phyloP scores from a whole-genome alignment of 805 yeast genomes.

The Candida montana region DNA sequence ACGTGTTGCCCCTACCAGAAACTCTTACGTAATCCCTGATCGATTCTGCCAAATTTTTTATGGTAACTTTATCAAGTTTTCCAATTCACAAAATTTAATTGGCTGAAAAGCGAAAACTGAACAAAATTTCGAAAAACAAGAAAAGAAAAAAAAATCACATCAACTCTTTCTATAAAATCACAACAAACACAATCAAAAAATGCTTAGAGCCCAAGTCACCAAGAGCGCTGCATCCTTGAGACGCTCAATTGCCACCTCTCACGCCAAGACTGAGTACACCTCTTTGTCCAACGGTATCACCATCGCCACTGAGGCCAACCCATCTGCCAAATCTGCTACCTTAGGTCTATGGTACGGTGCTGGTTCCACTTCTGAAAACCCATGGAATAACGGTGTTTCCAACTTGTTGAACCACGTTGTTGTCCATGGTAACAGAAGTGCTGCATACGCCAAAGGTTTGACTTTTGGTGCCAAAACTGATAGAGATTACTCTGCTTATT shows the following conservation, averaged over 20 bases:
- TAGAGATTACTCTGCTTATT: conserved; percentile 61
- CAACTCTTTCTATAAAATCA: not conserved
- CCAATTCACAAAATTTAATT: conserved; percentile 18
- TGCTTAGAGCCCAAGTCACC: conserved; percentile 24
- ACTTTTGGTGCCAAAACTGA: conserved; percentile 46
- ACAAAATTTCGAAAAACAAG: conserved; percentile 3
- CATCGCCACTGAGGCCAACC: conserved; percentile 63
- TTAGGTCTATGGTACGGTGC: conserved; percentile 70
- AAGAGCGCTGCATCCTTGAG: conserved; percentile 15
- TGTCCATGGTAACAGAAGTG: conserved; percentile 28
- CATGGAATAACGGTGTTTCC: conserved; percentile 79
- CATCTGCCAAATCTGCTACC: conserved; percentile 48
- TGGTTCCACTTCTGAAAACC: conserved; percentile 75
- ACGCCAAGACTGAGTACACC: conserved; percentile 62
- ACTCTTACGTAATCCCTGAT: not conserved
- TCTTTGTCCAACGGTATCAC: conserved; percentile 70
- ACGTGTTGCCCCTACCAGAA: not conserved
- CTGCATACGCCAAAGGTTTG: conserved; percentile 48
- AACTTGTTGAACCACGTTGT: conserved; percentile 54
- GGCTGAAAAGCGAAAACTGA: conserved; percentile 10
- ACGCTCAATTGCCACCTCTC: conserved; percentile 55
- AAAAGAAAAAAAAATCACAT: not conserved
- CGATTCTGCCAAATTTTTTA: conserved; percentile 3
- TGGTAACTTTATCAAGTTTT: conserved; percentile 9
- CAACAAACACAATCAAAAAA: conserved; percentile 7